A percentile compares a stretch with the other conserved stretches of the same genome.
phyloP scores from a whole-genome alignment of 805 yeast genomes.

The Sugiyamaella valdiviana region DNA sequence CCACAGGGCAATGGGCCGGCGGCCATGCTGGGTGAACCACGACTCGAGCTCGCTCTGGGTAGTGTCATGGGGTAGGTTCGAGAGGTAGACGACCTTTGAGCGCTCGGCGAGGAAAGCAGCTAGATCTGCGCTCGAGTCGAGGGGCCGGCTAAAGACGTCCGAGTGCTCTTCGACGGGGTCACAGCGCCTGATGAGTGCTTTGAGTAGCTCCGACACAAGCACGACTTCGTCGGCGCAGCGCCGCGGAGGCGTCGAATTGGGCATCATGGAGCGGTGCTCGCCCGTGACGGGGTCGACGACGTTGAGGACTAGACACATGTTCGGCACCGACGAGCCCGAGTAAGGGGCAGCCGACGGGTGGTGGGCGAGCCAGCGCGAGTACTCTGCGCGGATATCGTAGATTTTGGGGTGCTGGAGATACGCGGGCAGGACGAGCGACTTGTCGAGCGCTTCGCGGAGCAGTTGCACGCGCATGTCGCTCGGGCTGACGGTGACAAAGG shows the following conservation, averaged over 20 bases:
- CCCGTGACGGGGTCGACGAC: slow-evolving; percentile 27
- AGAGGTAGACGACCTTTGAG: slow-evolving; percentile 69
- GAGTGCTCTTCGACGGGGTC: slow-evolving; percentile 45
- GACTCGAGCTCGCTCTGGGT: slow-evolving; percentile 86
- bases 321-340: slow-evolving; percentile 28
- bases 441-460: slow-evolving; percentile 75
- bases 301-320: slow-evolving; percentile 44
- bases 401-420: slow-evolving; percentile 70
- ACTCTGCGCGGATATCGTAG: slow-evolving; percentile 73
- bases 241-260: slow-evolving; percentile 16
- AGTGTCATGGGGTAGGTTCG: slow-evolving; percentile 78
- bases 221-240: slow-evolving; percentile 5
- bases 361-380: slow-evolving; percentile 60
- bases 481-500: slow-evolving; percentile 59
- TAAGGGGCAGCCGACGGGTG: slow-evolving; percentile 44
- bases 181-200: slow-evolving; percentile 39
- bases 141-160: slow-evolving; percentile 61
- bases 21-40: slow-evolving; percentile 86
- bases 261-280: not conserved
- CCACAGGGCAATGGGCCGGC: slow-evolving; percentile 86
- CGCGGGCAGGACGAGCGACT: slow-evolving; percentile 61
- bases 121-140: slow-evolving; percentile 70
- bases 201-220: slow-evolving; percentile 1
- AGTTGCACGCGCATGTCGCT: slow-evolving; percentile 73
- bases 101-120: slow-evolving; percentile 61